phyloP scores from a whole-genome alignment of 2,329 filamentous ascomycete species.

The Cladophialophora carrionii region DNA sequence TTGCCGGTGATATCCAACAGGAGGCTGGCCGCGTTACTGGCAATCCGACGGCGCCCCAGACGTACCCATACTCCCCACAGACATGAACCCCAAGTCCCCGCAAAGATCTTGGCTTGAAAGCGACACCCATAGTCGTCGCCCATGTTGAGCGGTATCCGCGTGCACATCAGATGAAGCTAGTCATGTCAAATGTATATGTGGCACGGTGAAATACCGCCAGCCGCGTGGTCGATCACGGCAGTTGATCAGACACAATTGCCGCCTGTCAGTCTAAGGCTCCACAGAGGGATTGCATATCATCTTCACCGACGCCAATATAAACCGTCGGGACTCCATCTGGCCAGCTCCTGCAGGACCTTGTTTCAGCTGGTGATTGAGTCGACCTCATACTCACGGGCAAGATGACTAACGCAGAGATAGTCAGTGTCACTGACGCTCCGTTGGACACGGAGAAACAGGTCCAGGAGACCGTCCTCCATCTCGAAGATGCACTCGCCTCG shows the following conservation, averaged over 20 bases:
- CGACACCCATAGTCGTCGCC: slow-evolving; percentile 2
- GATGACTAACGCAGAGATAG: slow-evolving; percentile 16
- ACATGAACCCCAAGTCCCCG: slow-evolving; percentile 16
- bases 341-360: neutral
- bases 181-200: slow-evolving; percentile 9
- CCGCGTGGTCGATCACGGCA: slow-evolving; percentile 24
- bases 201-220: slow-evolving; percentile 11
- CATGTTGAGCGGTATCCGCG: slow-evolving; percentile 5
- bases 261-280: slow-evolving; percentile 1
- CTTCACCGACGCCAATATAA: neutral
- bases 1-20: slow-evolving; percentile 1
- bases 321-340: neutral
- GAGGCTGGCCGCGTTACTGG: neutral
- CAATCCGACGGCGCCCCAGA: neutral
- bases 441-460: slow-evolving; percentile 24
- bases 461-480: slow-evolving; percentile 24
- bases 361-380: neutral
- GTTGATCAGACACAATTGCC: slow-evolving; percentile 23
- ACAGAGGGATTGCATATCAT: slow-evolving; percentile 3
- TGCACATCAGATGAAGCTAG: slow-evolving; percentile 1
- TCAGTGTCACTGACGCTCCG: neutral
- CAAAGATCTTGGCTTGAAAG: slow-evolving; percentile 4
- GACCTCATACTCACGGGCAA: neutral
- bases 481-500: slow-evolving; percentile 26
- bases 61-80: slow-evolving; percentile 10